Evolutionary conservation across 768 basidiomycete genomes (phyloP), one percentile per base, ranked within the genome.

Genomic region (Lentinula edodes): DNA sequence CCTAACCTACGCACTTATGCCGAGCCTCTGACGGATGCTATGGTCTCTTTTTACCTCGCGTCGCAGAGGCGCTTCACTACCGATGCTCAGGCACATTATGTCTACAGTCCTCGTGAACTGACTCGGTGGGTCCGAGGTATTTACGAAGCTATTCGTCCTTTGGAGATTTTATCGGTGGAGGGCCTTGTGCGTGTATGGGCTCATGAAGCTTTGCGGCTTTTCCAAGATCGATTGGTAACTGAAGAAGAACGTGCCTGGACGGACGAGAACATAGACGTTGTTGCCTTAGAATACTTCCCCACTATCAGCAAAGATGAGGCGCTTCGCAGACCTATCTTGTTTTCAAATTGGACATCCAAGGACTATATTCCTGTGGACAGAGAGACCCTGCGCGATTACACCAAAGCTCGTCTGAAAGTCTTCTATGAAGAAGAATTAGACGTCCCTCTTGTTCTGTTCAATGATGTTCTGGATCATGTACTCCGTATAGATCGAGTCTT

Each of bases 361-460:
- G 78, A 98, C 70, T 98, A 98, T 72, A 86, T 98, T 51, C 89
- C 97, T 2, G 96, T 99, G 50, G 93, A 97, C 64, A 86, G 97
- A 54, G 96, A 97, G 67, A 80, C 84, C 38, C 85, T 99, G 10
- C 87, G 97, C 51, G 97, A 98, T 67, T 98, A 95, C 72, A 95
- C 93, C 20, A 98, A 98, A 74, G 95, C 96, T 18, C 89, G 97
- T 46, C 81, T 99, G 18, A 88, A 93, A 10, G 92, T 98, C n/a
- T 99, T 98, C 77, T 97, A 98, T 68, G 97, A 99, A 72, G 97
- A 98, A 76, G 97, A 99, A 75, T 76, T 99, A 57, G 97, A 99
- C 64, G 97, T 98, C 2, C 95, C 93, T 9, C 86, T 99, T 35
- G 97, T 99, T 23, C 83, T 99, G 20, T 99, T 98, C 83, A 98